Evolutionary conservation across 352 stramenopile species (phyloP).

Genomic region (Phytophthora melonis): DNA sequence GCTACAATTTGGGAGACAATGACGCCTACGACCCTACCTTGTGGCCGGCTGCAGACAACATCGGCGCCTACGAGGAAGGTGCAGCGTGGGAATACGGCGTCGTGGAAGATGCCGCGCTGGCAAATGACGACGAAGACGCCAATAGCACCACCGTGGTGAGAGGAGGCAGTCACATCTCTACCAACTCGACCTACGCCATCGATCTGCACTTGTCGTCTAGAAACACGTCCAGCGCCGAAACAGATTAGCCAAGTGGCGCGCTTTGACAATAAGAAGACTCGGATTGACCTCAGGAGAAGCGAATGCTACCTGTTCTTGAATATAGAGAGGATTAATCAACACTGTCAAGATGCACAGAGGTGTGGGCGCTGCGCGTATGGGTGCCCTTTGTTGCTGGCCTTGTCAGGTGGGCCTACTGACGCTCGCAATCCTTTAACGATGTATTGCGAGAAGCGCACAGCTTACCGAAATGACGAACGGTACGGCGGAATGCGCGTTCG

Average conservation of each 20-base stretch:
- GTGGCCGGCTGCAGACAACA: slow-evolving; percentile 20
- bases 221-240: slow-evolving; percentile 30
- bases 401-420: slow-evolving; percentile 21
- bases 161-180: slow-evolving; percentile 41
- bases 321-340: slow-evolving; percentile 36
- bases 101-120: slow-evolving; percentile 9
- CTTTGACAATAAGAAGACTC: slow-evolving; percentile 28
- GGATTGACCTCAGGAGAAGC: slow-evolving; percentile 18
- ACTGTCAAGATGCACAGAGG: slow-evolving; percentile 22
- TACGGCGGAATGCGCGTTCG: slow-evolving; percentile 79
- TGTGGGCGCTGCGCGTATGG: background rate
- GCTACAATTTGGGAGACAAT: slow-evolving; percentile 16
- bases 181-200: slow-evolving; percentile 65
- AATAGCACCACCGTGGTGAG: background rate
- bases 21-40: slow-evolving; percentile 22
- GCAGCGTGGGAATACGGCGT: slow-evolving; percentile 22
- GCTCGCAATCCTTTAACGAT: slow-evolving; percentile 44
- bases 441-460: slow-evolving; percentile 83
- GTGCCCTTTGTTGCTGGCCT: slow-evolving; percentile 1
- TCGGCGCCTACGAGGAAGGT: slow-evolving; percentile 17
- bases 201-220: slow-evolving; percentile 46
- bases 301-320: slow-evolving; percentile 41
- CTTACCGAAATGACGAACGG: slow-evolving; percentile 83
- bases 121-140: slow-evolving; percentile 21
- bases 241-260: slow-evolving; percentile 27